A percentile compares a stretch with the other conserved stretches of the same genome.
Conservation (phyloP, 352 stramenopile genomes). For the Stramenopiles sp. region DNA sequence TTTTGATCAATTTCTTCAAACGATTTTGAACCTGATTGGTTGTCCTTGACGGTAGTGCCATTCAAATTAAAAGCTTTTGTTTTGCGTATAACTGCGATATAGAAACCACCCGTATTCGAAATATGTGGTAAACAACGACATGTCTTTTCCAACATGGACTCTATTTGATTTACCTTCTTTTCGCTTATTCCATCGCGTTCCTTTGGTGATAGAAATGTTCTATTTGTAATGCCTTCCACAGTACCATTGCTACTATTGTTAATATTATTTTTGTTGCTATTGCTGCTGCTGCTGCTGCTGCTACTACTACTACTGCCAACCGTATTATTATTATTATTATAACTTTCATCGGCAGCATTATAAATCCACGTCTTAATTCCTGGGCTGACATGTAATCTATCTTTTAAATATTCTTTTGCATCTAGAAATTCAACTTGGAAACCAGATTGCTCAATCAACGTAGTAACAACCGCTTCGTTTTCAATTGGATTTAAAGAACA, state of each 20-base stretch:
- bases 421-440: neutral
- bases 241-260: neutral
- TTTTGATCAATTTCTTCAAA: neutral
- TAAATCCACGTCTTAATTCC: neutral
- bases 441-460: neutral
- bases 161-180: neutral
- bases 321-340: neutral
- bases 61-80: neutral
- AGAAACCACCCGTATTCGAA: neutral
- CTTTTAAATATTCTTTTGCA: neutral
- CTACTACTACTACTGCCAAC: neutral
- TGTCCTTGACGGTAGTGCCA: neutral
- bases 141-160: neutral
- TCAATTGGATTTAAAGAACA: conserved; percentile 53
- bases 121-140: neutral
- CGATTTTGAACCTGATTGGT: neutral
- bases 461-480: conserved; percentile 50
- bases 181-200: neutral
- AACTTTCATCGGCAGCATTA: neutral
- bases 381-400: neutral
- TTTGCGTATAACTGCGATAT: neutral
- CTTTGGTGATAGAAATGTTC: neutral
- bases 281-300: neutral
- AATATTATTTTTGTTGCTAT: neutral
- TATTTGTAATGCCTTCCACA: neutral